These are phyloP conservation scores for Marasmius fiardii DNA, from an alignment of 1,284 basidiomycete species.

Conservation along the genomic window DNA sequence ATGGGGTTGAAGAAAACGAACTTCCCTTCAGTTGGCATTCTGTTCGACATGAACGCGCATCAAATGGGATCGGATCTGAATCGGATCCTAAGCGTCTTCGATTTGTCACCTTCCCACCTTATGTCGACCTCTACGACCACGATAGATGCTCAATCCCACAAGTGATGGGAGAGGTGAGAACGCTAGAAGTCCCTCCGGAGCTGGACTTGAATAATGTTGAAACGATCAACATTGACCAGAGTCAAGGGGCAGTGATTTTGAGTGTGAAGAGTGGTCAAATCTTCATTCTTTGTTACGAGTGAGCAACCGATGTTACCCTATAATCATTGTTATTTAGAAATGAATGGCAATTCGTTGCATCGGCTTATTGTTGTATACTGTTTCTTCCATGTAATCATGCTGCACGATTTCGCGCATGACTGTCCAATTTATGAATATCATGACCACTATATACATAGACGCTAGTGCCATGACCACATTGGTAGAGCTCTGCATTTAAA, in stretches of 20 bases:
- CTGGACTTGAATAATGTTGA: constrained; percentile 62
- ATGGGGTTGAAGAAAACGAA: not conserved
- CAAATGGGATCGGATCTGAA: constrained; percentile 23
- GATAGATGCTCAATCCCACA: not conserved
- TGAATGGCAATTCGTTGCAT: too few species aligned
- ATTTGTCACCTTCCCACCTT: constrained; percentile 6
- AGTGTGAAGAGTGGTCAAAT: constrained; percentile 66
- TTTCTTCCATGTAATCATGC: too few species aligned
- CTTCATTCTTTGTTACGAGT: constrained; percentile 71
- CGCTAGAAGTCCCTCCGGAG: constrained; percentile 60
- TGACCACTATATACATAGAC: too few species aligned
- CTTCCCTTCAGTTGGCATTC: not conserved
- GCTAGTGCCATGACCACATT: too few species aligned
- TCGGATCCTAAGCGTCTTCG: constrained; percentile 4
- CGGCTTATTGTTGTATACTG: too few species aligned
- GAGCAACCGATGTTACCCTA: not conserved
- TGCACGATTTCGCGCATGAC: too few species aligned
- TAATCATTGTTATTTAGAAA: too few species aligned
- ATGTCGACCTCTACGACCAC: not conserved
- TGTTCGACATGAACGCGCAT: constrained; percentile 4
- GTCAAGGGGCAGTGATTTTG: constrained; percentile 69
- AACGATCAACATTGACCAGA: constrained; percentile 75
- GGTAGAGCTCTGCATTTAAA: too few species aligned
- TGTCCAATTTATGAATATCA: too few species aligned
- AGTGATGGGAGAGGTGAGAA: constrained; percentile 44